Conservation (phyloP, 2,329 filamentous ascomycete species). For the Xylaria sp. region DNA sequence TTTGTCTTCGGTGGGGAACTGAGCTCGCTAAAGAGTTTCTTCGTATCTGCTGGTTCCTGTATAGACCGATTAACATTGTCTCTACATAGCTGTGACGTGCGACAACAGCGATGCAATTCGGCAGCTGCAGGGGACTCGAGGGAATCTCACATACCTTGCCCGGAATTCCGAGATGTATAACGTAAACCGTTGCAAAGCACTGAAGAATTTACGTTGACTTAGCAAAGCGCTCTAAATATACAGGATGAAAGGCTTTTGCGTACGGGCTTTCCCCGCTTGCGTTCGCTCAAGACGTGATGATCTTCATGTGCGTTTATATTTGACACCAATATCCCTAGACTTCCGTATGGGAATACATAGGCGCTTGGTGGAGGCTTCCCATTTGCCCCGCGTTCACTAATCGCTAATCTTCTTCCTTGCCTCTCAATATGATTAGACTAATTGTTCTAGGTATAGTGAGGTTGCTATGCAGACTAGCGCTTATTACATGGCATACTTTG, state of each 20-base stretch:
- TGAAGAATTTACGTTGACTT: neutral
- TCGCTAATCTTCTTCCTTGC: neutral
- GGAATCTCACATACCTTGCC: too few species aligned
- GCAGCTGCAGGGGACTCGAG: too few species aligned
- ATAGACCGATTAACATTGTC: too few species aligned
- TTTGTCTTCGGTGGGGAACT: too few species aligned
- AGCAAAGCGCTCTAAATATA: neutral
- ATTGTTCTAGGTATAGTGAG: neutral
- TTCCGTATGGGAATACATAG: neutral
- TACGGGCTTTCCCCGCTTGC: too few species aligned
- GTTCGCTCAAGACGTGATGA: neutral
- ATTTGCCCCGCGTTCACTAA: neutral
- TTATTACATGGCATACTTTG: neutral
- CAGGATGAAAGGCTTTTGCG: too few species aligned
- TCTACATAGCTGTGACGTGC: too few species aligned
- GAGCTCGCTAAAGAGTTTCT: too few species aligned
- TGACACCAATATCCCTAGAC: too few species aligned
- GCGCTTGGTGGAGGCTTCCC: neutral
- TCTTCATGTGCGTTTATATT: neutral
- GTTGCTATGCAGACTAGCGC: neutral
- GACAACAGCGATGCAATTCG: too few species aligned
- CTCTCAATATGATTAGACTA: neutral
- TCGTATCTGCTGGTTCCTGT: too few species aligned
- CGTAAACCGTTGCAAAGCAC: neutral
- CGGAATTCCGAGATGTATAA: neutral